Percentiles rank a stretch among this genome's conserved stretches.
Evolutionary conservation across 129 eudicot genomes (phyloP).

Genomic region (Gnaphalium uliginosum): DNA sequence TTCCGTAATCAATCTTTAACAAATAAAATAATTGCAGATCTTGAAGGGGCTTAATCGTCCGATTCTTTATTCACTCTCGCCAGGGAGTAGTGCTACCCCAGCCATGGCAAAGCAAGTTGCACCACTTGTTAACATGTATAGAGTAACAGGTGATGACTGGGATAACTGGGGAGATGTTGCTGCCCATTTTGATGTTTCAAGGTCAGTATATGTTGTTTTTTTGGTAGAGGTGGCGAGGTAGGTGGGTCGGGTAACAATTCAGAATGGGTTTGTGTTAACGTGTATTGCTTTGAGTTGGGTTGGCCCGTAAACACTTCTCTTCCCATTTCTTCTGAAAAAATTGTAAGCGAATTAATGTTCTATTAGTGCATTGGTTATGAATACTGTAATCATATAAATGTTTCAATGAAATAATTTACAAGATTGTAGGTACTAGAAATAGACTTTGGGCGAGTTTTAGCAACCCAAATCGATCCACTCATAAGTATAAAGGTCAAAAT

Average conservation of each 20-base stretch:
- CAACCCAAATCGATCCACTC: neutral
- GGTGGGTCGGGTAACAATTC: neutral
- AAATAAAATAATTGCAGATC: slow-evolving; percentile 45
- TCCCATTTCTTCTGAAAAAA: neutral
- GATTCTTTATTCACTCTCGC: slow-evolving; percentile 80
- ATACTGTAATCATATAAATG: neutral
- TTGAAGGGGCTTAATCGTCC: slow-evolving; percentile 51
- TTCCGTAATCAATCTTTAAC: slow-evolving; percentile 7
- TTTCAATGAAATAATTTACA: neutral
- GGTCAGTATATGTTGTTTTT: slow-evolving; percentile 38
- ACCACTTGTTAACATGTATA: slow-evolving; percentile 81
- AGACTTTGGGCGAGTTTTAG: neutral
- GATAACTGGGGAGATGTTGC: slow-evolving; percentile 93
- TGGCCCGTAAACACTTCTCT: neutral
- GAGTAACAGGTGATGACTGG: slow-evolving; percentile 98
- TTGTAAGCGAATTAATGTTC: neutral
- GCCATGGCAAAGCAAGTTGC: slow-evolving; percentile 70
- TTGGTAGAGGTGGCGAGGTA: neutral
- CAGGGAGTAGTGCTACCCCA: slow-evolving; percentile 87
- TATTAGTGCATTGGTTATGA: neutral
- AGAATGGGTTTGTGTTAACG: neutral
- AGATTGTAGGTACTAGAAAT: neutral
- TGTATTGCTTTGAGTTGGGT: neutral
- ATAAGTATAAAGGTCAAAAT: neutral
- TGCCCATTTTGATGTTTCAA: slow-evolving; percentile 71